Conservation (phyloP, 495 filamentous ascomycete genomes). For the Annulohypoxylon bovei region DNA sequence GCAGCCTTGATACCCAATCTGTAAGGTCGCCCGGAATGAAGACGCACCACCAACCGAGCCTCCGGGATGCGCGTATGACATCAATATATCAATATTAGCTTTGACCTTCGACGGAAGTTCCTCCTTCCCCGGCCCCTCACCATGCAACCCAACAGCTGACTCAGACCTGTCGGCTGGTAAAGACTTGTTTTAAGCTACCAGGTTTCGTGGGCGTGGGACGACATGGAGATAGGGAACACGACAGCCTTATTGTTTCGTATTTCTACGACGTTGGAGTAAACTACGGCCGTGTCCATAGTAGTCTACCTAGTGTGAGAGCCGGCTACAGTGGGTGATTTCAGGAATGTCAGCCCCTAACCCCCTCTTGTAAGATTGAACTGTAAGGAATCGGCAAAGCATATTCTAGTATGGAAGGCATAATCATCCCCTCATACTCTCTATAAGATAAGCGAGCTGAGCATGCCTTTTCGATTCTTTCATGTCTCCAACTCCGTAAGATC, state of each 20-base stretch:
- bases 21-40: background rate
- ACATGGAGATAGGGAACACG: conserved; percentile 2
- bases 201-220: conserved; percentile 26
- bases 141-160: conserved; percentile 1
- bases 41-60: background rate
- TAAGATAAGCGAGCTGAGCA: background rate
- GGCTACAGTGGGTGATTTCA: background rate
- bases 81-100: conserved; percentile 5
- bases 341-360: background rate
- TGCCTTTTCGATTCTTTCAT: background rate
- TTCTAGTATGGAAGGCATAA: background rate
- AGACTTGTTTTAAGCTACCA: conserved; percentile 14
- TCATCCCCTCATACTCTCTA: background rate
- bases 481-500: background rate
- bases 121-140: conserved; percentile 2
- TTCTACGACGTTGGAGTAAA: background rate
- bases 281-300: background rate
- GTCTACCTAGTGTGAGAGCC: background rate
- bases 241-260: conserved; percentile 6
- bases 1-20: conserved; percentile 9
- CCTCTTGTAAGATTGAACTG: background rate
- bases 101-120: background rate
- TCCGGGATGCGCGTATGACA: conserved; percentile 6
- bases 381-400: background rate
- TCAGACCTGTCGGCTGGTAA: background rate